These are phyloP conservation scores for Chlamydomonas reinhardtii DNA, from an alignment of 163 green algal species.

Conservation along the genomic window DNA sequence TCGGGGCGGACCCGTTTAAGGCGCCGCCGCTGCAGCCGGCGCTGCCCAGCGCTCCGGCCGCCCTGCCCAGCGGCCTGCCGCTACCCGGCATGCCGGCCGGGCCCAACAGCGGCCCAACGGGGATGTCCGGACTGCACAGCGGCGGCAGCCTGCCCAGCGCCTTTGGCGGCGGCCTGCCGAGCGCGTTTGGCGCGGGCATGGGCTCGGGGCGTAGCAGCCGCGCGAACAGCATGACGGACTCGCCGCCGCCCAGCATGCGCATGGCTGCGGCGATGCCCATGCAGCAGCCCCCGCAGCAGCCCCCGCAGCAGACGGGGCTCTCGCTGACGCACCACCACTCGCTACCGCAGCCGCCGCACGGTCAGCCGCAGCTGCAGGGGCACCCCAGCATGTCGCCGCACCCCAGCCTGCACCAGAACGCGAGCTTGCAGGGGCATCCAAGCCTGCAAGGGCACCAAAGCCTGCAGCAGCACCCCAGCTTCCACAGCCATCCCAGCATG, in stretches of 20 bases:
- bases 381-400: background rate
- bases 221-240: slow-evolving; percentile 35
- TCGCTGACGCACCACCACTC: slow-evolving; percentile 20
- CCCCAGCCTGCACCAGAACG: background rate
- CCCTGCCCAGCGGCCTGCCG: background rate
- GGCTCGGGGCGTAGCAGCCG: slow-evolving; percentile 35
- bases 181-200: slow-evolving; percentile 1
- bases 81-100: background rate
- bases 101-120: background rate
- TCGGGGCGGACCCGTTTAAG: background rate
- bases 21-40: background rate
- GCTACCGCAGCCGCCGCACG: slow-evolving; percentile 32
- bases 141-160: slow-evolving; percentile 15
- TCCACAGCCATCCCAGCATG: slow-evolving; percentile 5
- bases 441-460: slow-evolving; percentile 4
- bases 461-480: slow-evolving; percentile 28
- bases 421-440: background rate
- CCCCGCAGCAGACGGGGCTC: background rate
- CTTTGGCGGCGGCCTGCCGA: slow-evolving; percentile 25
- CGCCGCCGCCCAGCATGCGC: slow-evolving; percentile 26
- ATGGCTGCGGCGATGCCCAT: background rate
- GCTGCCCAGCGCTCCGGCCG: background rate
- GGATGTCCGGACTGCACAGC: background rate
- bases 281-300: slow-evolving; percentile 1
- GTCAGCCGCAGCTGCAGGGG: background rate